Conservation (phyloP, 2,329 filamentous ascomycete species). For the Amesomyces nigricolor region DNA sequence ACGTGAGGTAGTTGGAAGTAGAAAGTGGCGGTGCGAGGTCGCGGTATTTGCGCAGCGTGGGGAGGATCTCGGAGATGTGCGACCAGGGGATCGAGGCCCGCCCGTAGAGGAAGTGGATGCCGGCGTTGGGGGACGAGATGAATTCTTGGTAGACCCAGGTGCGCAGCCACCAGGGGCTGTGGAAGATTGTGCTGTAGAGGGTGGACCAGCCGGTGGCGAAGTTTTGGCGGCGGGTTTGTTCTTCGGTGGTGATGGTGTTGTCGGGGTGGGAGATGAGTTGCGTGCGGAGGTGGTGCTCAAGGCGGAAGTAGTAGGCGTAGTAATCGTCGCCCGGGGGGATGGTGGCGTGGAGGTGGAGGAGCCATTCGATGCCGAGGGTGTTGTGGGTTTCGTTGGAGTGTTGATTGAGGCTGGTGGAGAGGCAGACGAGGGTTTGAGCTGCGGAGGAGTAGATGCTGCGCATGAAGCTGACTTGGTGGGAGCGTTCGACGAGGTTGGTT, state of each 20-base stretch:
- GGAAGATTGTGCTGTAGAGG: conserved; percentile 11
- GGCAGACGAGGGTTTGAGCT: conserved; percentile 5
- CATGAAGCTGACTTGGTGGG: conserved; percentile 14
- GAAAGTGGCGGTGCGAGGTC: neutral
- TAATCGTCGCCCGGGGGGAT: conserved; percentile 6
- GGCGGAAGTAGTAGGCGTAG: conserved; percentile 7
- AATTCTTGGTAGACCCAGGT: conserved; percentile 15
- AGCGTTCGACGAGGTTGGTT: conserved; percentile 12
- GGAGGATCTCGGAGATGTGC: conserved; percentile 3
- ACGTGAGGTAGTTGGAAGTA: neutral
- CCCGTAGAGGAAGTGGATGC: conserved; percentile 6
- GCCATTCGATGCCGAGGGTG: conserved; percentile 6
- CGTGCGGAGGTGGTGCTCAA: conserved; percentile 8
- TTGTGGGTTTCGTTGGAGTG: neutral
- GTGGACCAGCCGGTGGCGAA: conserved; percentile 2
- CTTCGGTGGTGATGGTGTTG: neutral
- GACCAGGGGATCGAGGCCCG: conserved; percentile 3
- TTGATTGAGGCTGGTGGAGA: neutral
- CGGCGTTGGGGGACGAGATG: conserved; percentile 1
- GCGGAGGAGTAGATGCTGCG: conserved; percentile 9
- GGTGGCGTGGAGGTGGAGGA: conserved; percentile 1
- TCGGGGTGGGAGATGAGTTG: neutral
- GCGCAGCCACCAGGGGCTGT: conserved; percentile 14
- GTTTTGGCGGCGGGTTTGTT: neutral
- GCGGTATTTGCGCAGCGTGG: conserved; percentile 10